A percentile compares a stretch with the other conserved stretches of the same genome.
These are phyloP conservation scores for Crucihimalaya himalaica DNA, from an alignment of 345 rosid genomes.

Conservation along the genomic window DNA sequence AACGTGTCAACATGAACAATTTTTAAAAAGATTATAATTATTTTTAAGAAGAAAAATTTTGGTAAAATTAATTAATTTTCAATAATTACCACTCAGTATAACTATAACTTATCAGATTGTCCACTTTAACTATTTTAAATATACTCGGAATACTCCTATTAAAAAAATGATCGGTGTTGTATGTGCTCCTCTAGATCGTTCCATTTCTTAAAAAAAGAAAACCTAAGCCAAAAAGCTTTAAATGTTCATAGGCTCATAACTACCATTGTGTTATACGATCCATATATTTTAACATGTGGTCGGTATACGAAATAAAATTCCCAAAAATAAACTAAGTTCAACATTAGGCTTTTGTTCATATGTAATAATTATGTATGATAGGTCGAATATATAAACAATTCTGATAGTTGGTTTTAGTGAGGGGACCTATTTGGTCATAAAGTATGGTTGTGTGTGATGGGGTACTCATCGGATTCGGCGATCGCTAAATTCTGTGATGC, in stretches of 20 bases:
- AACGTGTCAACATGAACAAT: background rate
- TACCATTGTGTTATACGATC: background rate
- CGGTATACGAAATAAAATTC: background rate
- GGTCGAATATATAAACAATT: constrained; percentile 13
- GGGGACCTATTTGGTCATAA: constrained; percentile 34
- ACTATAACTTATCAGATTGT: too few species aligned
- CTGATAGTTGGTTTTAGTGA: background rate
- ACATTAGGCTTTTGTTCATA: constrained; percentile 5
- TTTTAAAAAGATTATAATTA: too few species aligned
- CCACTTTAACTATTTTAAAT: too few species aligned
- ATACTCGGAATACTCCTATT: too few species aligned
- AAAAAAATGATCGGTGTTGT: too few species aligned
- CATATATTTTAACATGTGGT: constrained; percentile 3
- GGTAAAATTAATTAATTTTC: background rate
- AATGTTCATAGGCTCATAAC: background rate
- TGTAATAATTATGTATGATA: constrained; percentile 13
- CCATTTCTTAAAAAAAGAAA: too few species aligned
- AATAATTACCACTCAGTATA: background rate
- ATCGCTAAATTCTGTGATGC: constrained; percentile 15
- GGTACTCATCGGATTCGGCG: constrained; percentile 25
- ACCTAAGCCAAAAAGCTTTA: too few species aligned
- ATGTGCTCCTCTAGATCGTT: too few species aligned
- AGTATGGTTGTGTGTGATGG: constrained; percentile 28
- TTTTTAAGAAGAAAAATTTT: background rate
- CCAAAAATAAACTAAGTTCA: background rate